Evolutionary conservation across 2,329 filamentous ascomycete species (phyloP), one percentile per base, ranked within the genome.

Genomic region (Sclerotinia spermophila): DNA sequence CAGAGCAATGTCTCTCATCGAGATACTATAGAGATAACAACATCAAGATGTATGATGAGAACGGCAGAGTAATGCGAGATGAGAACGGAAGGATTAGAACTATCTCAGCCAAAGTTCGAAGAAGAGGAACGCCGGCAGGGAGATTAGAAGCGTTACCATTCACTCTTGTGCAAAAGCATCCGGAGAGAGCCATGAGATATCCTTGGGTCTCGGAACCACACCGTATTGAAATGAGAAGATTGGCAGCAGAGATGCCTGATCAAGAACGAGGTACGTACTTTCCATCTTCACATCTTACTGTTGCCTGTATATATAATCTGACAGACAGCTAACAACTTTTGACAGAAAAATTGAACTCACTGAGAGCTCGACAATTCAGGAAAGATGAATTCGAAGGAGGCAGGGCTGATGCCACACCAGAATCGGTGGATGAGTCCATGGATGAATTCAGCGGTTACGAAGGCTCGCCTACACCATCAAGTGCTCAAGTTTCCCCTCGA

Each of bases 1-100:
- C 67, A 6, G 55, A 67, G 24, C 65, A 68, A 33, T 73, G 68
- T n/a, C 56, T 74, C n/a, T 73, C 67, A 21, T 66, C 62, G 10
- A 62, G 73, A 5, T 71, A 68, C 51, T 74, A 74, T 40, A 66
- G 73, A 10, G 51, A 69, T 58, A 74, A 74, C 55, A 27, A 38
- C 19, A 21, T 69, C 8, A 67, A 45, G 24, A 61, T 69, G 35
- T 67, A 69, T 21, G 68, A 71, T 35, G 30, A 33, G 21, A 45
- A 40, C 24, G 72, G 60, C 7, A 59, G 60, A 17, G 42, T n/a
- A 5, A 51, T 72, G 17, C 33, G 44, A 19, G 65, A 72, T 33
- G 45, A 44, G 5, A 65, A 73, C 51, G 73, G 72, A 13, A 73
- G 72, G 33, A 24, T 48, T 21, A 67, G 65, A 59, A 60, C 27